phyloP scores from a whole-genome alignment of 352 stramenopile species.

The Pythium dissotocum region DNA sequence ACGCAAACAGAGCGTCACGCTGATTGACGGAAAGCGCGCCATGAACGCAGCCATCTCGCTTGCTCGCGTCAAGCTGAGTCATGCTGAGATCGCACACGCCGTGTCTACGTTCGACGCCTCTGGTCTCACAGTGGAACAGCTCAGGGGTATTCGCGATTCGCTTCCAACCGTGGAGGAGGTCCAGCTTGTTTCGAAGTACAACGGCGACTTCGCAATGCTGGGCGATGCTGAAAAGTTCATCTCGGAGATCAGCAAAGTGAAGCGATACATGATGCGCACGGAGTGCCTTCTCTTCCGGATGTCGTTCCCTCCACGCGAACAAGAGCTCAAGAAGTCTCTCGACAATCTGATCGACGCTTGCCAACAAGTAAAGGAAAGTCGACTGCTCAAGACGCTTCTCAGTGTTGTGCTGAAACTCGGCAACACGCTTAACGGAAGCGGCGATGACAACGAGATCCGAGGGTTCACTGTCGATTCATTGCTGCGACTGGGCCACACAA shows the following conservation, averaged over 20 bases:
- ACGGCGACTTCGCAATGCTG: slow-evolving; percentile 57
- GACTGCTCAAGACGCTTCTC: slow-evolving; percentile 93
- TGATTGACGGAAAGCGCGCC: slow-evolving; percentile 95
- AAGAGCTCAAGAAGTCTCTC: slow-evolving; percentile 84
- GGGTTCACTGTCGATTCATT: slow-evolving; percentile 97
- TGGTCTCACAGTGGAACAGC: slow-evolving; percentile 65
- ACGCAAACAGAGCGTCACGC: slow-evolving; percentile 80
- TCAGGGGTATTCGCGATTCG: slow-evolving; percentile 92
- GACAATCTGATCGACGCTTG: slow-evolving; percentile 88
- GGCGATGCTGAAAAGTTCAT: slow-evolving; percentile 90
- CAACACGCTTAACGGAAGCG: slow-evolving; percentile 95
- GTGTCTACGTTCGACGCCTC: slow-evolving; percentile 69
- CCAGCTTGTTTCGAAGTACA: slow-evolving; percentile 77
- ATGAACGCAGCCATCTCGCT: slow-evolving; percentile 98
- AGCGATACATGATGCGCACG: slow-evolving; percentile 62
- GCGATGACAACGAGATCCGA: slow-evolving; percentile 84
- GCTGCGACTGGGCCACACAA: slow-evolving; percentile 92
- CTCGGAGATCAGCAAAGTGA: slow-evolving; percentile 80
- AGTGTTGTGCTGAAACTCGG: slow-evolving; percentile 97
- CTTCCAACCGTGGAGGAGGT: slow-evolving; percentile 93
- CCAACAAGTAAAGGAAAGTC: slow-evolving; percentile 93
- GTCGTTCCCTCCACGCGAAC: slow-evolving; percentile 64
- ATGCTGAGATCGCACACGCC: slow-evolving; percentile 82
- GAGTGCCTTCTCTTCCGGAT: slow-evolving; percentile 85
- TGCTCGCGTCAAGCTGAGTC: slow-evolving; percentile 92